A percentile compares a stretch with the other conserved stretches of the same genome.
Conservation (phyloP, 768 basidiomycete species). For the Rubroboletus pulcherrimus region DNA sequence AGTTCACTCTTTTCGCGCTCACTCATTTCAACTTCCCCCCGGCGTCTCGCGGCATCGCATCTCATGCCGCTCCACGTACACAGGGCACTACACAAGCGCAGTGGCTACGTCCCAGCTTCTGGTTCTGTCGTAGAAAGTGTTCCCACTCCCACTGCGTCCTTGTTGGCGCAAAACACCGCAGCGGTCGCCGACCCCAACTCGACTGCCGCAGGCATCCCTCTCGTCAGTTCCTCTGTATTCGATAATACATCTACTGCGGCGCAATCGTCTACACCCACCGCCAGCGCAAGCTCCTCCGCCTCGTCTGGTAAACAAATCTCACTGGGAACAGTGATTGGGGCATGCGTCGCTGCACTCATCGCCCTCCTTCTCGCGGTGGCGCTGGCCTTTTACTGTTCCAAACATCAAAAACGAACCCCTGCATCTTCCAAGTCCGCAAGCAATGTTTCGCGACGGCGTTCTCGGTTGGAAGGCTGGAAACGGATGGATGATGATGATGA, state of each 20-base stretch:
- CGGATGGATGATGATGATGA: constrained; percentile 52
- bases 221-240: constrained; percentile 1
- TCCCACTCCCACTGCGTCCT: constrained; percentile 26
- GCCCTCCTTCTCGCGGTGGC: constrained; percentile 50
- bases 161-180: constrained; percentile 20
- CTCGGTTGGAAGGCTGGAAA: constrained; percentile 49
- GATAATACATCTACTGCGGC: neutral
- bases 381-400: constrained; percentile 53
- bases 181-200: neutral
- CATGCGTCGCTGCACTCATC: constrained; percentile 56
- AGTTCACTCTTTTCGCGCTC: constrained; percentile 18
- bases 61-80: constrained; percentile 17
- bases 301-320: constrained; percentile 25
- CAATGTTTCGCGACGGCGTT: constrained; percentile 43
- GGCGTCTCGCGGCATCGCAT: neutral
- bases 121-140: constrained; percentile 25
- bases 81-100: constrained; percentile 14
- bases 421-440: constrained; percentile 34
- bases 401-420: constrained; percentile 27
- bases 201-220: constrained; percentile 9
- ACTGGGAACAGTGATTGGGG: constrained; percentile 53
- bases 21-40: neutral
- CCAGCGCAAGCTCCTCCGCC: constrained; percentile 1
- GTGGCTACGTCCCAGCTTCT: constrained; percentile 10
- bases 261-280: constrained; percentile 9